Conservation (phyloP, 192 early-diverging fungal species). For the Backusella liffmaniae region DNA sequence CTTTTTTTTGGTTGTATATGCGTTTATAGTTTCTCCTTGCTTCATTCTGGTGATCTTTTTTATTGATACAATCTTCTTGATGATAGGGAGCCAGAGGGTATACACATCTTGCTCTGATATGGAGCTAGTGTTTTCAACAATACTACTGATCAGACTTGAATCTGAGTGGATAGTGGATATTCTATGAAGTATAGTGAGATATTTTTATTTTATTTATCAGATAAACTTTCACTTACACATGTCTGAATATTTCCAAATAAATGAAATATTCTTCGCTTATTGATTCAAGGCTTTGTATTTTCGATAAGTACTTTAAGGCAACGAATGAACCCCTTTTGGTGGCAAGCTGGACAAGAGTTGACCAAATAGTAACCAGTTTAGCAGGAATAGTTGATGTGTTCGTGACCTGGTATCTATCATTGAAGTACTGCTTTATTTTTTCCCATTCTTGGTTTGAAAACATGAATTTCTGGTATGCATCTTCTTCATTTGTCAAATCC, state of each 20-base stretch:
- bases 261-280: background rate
- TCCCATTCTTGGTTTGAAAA: constrained; percentile 6
- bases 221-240: constrained; percentile 4
- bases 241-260: background rate
- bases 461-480: background rate
- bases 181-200: constrained; percentile 1
- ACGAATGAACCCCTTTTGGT: background rate
- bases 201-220: background rate
- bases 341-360: background rate
- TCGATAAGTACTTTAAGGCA: constrained; percentile 4
- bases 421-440: background rate
- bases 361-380: background rate
- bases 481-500: background rate
- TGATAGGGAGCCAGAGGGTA: background rate
- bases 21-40: background rate
- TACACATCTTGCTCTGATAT: constrained; percentile 6
- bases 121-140: background rate
- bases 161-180: background rate
- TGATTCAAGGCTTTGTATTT: constrained; percentile 7
- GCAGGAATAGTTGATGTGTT: background rate
- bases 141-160: background rate
- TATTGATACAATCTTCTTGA: background rate
- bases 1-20: background rate
- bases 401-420: background rate
- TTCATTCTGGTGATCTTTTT: constrained; percentile 10